Conservation (phyloP, 192 early-diverging fungal species). For the Pilaira anomala region DNA sequence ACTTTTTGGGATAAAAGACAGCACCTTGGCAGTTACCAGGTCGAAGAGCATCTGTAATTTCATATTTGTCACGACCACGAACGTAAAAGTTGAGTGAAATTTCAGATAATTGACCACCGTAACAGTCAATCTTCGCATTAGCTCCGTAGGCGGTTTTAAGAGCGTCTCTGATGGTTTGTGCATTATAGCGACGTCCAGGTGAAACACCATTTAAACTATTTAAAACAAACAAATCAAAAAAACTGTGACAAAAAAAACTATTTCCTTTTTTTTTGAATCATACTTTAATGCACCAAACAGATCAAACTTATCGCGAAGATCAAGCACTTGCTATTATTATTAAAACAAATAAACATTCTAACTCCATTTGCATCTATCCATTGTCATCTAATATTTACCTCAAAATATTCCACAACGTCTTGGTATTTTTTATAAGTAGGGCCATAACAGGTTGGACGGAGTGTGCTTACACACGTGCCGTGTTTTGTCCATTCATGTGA, state of each 20-base stretch:
- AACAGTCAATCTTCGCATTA: constrained; percentile 45
- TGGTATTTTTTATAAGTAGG: constrained; percentile 34
- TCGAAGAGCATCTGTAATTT: constrained; percentile 26
- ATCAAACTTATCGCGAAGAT: constrained; percentile 38
- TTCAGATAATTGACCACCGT: constrained; percentile 39
- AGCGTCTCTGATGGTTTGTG: constrained; percentile 39
- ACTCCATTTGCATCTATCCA: no score
- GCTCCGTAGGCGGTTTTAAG: constrained; percentile 38
- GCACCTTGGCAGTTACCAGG: constrained; percentile 28
- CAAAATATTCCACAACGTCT: constrained; percentile 40
- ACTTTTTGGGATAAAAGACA: constrained; percentile 36
- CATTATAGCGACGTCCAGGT: constrained; percentile 46
- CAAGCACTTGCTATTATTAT: constrained; percentile 29
- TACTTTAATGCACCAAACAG: constrained; percentile 40
- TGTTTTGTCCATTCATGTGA: constrained; percentile 52
- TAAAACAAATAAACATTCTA: constrained; percentile 42
- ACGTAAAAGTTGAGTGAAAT: constrained; percentile 45
- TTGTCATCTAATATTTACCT: constrained; percentile 15
- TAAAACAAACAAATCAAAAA: neutral
- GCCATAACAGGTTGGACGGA: constrained; percentile 42
- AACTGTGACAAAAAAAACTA: neutral
- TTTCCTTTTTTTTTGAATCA: neutral
- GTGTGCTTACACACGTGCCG: constrained; percentile 45
- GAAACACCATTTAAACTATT: constrained; percentile 40
- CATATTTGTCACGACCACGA: constrained; percentile 34